phyloP scores from a whole-genome alignment of 129 eudicot genomes.

The Glebionis coronaria region DNA sequence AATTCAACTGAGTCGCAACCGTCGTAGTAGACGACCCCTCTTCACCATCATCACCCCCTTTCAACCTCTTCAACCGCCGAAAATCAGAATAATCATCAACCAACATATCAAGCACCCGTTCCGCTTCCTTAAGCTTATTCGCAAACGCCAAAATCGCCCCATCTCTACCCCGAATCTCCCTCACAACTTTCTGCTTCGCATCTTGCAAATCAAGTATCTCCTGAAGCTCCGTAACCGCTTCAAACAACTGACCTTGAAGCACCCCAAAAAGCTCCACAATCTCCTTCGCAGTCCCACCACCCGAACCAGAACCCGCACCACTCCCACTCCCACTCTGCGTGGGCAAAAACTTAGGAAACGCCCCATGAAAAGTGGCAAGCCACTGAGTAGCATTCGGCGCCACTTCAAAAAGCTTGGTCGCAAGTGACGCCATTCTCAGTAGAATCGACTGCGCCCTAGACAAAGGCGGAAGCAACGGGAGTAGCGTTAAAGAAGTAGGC shows the following conservation, averaged over 20 bases:
- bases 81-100: constrained; percentile 92
- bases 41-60: constrained; percentile 35
- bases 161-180: constrained; percentile 68
- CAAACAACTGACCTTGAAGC: constrained; percentile 80
- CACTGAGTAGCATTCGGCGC: constrained; percentile 82
- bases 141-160: constrained; percentile 67
- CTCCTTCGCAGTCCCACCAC: constrained; percentile 60
- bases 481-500: constrained; percentile 60
- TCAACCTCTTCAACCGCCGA: constrained; percentile 62
- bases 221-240: constrained; percentile 92
- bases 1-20: constrained; percentile 61
- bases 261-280: constrained; percentile 53
- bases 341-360: constrained; percentile 67
- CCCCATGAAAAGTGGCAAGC: constrained; percentile 78
- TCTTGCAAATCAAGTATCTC: constrained; percentile 97
- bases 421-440: constrained; percentile 69
- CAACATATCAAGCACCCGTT: constrained; percentile 78
- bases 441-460: constrained; percentile 84
- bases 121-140: constrained; percentile 76
- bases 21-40: constrained; percentile 64
- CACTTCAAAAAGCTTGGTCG: constrained; percentile 76
- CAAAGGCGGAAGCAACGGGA: constrained; percentile 87
- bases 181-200: constrained; percentile 58
- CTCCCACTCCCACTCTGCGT: constrained; percentile 44
- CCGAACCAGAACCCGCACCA: constrained; percentile 48